Base-by-base conservation (phyloP, 208 protist species). In the Acanthamoeba castellanii region DNA sequence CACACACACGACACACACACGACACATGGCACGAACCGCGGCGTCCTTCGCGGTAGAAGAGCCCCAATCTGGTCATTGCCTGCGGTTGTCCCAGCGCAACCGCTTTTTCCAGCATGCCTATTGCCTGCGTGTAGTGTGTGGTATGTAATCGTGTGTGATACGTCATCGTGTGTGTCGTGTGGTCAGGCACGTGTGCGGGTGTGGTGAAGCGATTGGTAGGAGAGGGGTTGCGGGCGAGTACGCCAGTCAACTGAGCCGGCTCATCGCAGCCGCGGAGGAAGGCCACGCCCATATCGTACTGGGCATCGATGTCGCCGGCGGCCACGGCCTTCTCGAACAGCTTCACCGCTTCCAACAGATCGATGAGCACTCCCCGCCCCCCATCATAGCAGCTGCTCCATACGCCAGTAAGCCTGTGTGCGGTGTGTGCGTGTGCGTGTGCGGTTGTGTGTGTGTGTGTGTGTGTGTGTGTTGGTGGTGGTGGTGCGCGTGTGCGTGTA, bases 211-310 rank as follows among this genome's bases (percentile, higher is more conserved):
- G 52, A 9, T 37, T 37, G 37, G 37, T 37, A 37, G 37, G 37
- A 37, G 37, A 37, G 37, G n/a, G n/a, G n/a, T n/a, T 37, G 37
- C 37, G 37, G 37, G n/a, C n/a, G 9, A 4, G 25, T 37, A 89
- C 27, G 18, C 30, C 47, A 3, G 22, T 9, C 81, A 34, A 52
- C 11, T 52, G 61, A 13, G 18, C 8, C n/a, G 32, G 1, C 81
- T 55, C n/a, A 66, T 55, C 47, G 22, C 32, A 32, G 52, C 30
- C 30, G 30, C 27, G 32, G 16, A 57, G 57, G 57, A 2, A 37
- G n/a, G 37, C 84, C 13, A 68, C 27, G n/a, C 27, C 81, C 81
- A 89, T 34, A 0, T 89, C 11, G 32, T 89, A 42, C 81, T 89
- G n/a, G n/a, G 81, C 27, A 3, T 68, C 52, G 52, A 57, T 57